Percentiles rank a stretch among this genome's conserved stretches.
Evolutionary conservation across 176 grass and related monocot genomes (phyloP).

Genomic region (Tuctoria greenei): DNA sequence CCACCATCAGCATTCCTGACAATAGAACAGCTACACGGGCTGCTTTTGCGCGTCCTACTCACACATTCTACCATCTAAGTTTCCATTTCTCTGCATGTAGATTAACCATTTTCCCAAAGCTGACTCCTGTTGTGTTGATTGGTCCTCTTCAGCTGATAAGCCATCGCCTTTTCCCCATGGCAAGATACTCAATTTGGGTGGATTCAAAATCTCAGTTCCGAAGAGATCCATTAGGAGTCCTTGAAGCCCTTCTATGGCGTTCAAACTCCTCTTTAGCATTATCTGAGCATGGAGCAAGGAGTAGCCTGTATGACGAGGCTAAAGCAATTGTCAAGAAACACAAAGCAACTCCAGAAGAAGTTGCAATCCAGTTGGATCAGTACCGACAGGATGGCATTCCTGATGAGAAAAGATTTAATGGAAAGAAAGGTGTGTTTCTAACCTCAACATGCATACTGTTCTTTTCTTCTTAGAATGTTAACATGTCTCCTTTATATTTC

Average conservation of each 20-base stretch:
- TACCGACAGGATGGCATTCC: constrained; percentile 78
- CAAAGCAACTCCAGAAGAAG: constrained; percentile 91
- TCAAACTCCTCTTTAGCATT: constrained; percentile 83
- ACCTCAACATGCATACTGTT: neutral
- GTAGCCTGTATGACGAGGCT: constrained; percentile 84
- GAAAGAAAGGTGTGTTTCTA: constrained; percentile 76
- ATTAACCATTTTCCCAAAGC: neutral
- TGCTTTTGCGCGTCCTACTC: neutral
- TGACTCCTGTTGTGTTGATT: constrained; percentile 28
- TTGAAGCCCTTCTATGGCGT: constrained; percentile 81
- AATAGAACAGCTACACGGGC: neutral
- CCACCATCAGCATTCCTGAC: neutral
- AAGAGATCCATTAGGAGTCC: constrained; percentile 73
- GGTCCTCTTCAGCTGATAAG: constrained; percentile 68
- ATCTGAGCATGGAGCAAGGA: constrained; percentile 87
- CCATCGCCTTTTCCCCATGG: constrained; percentile 84
- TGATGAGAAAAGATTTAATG: constrained; percentile 72
- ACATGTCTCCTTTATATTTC: neutral
- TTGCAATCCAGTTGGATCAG: constrained; percentile 69
- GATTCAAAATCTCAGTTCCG: constrained; percentile 96
- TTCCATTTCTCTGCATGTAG: neutral
- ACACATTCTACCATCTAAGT: neutral
- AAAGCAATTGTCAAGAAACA: constrained; percentile 90
- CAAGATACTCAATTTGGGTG: constrained; percentile 91
- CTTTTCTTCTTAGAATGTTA: neutral